Base-by-base conservation (phyloP, 2,329 filamentous ascomycete species). In the Colletotrichum chrysophilum region DNA sequence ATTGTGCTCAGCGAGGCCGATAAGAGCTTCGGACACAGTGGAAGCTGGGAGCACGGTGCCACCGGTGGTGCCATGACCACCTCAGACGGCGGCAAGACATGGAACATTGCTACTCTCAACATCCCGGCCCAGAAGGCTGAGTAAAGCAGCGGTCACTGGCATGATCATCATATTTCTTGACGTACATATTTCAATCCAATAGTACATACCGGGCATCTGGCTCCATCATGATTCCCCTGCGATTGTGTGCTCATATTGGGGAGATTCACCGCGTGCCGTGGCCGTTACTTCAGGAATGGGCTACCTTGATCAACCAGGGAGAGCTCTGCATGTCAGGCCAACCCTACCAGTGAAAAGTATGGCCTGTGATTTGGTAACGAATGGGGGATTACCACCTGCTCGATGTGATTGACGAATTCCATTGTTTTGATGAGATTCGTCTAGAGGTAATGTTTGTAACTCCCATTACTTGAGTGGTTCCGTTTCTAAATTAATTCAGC, bases 1-100 rank as follows among this genome's bases (percentile, higher is more conserved):
- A 28, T 73, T n/a, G 64, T 73, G 24, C 70, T 73, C 2, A 73
- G 24, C 30, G 16, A 69, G 2, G 65, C 70, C 1, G 65, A 73
- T 5, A 21, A 69, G 24, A 61, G 32, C 55, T 61, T 69, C 55
- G 52, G 52, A 7, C 66, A 69, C 21, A 60, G 13, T 26, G 66
- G 66, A 30, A 32, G 32, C 52, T 69, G 66, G 66, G 66, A 60
- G n/a, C 32, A 69, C 2, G 66, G 66, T n/a, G 66, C 66, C 21
- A 69, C 55, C 55, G 55, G 66, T 21, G 66, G 66, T 13, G 66
- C 66, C 32, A 69, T 61, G 66, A 30, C 32, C 10, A 36, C 66
- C 1, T 34, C 66, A 10, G 66, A 69, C 18, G 55, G 55, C 13
- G 66, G 66, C 30, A 69, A 69, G 66, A 69, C 21, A 3, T 69